Evolutionary conservation across 2,329 filamentous ascomycete species (phyloP), one percentile per base, ranked within the genome.

Genomic region (Elsinoe necatrix): DNA sequence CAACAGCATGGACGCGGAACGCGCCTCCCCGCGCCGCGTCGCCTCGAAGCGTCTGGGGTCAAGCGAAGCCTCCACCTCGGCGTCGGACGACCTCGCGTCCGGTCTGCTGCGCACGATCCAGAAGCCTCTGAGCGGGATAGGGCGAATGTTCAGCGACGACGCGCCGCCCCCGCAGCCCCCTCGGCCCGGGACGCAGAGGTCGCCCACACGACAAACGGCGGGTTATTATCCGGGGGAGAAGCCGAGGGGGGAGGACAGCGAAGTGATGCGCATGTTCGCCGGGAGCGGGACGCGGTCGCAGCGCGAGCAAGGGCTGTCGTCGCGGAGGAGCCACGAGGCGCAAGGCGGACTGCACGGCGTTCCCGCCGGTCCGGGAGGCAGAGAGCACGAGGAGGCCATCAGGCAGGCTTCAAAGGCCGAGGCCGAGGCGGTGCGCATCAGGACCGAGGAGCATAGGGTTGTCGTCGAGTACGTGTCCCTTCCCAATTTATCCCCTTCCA

Each of bases 71-170:
- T 54, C 39, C 1, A 29, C 42, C 48, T 55, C 57, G 20, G n/a
- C 20, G 11, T 41, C 43, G 9, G 66, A 70, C 4, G 67, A 75
- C 68, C 67, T 74, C 42, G 92, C 96, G 23, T 83, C 85, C 37
- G 91, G 92, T 1, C 75, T 98, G 12, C 76, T 98, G 2, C 83
- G 90, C 47, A 92, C 90, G 0, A 96, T 98, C 57, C 92, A 97
- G 70, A 87, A 83, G 58, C 93, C 93, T 0, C 77, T 98, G 11
- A 89, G 85, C 56, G 95, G 89, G 0, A 95, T 98, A 59, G 93
- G 93, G 2, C 83, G 92, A 54, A 97, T 98, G 60, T 97, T 98
- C 71, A 89, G 89, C 0, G 93, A 88, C 61, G 84, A 84, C 60
- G 70, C 60, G 31, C 48, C 29, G 56, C 62, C 58, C 54, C 64